Evolutionary conservation across 2,329 filamentous ascomycete genomes (phyloP).

Genomic region (Fusarium globosum): DNA sequence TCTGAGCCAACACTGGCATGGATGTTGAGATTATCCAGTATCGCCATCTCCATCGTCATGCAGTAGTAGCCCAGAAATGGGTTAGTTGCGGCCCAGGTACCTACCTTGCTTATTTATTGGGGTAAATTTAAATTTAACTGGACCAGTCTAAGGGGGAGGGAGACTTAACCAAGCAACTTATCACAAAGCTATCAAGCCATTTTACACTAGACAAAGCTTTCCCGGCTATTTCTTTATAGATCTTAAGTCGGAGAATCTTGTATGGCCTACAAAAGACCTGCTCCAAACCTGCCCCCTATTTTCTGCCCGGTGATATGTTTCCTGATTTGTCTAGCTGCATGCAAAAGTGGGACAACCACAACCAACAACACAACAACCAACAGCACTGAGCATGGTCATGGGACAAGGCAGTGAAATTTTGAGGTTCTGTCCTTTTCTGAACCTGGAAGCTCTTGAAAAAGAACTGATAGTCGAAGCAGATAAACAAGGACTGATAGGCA

Average conservation of each 20-base stretch:
- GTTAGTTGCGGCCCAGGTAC: not conserved
- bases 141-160: no score
- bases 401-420: not conserved
- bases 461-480: not conserved
- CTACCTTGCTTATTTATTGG: no score
- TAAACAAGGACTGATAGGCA: not conserved
- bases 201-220: not conserved
- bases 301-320: not conserved
- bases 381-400: not conserved
- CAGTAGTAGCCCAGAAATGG: not conserved
- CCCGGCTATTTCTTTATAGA: not conserved
- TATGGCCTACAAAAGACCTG: not conserved
- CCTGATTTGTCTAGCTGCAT: not conserved
- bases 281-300: no score
- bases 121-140: not conserved
- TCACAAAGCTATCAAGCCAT: not conserved
- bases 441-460: not conserved
- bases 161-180: not conserved
- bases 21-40: not conserved
- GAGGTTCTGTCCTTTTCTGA: not conserved
- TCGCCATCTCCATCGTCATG: not conserved
- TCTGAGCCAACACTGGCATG: not conserved
- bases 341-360: not conserved
- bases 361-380: conserved; percentile 1
- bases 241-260: no score